Evolutionary conservation across 495 filamentous ascomycete genomes (phyloP).

Genomic region (Aspergillus affinis): DNA sequence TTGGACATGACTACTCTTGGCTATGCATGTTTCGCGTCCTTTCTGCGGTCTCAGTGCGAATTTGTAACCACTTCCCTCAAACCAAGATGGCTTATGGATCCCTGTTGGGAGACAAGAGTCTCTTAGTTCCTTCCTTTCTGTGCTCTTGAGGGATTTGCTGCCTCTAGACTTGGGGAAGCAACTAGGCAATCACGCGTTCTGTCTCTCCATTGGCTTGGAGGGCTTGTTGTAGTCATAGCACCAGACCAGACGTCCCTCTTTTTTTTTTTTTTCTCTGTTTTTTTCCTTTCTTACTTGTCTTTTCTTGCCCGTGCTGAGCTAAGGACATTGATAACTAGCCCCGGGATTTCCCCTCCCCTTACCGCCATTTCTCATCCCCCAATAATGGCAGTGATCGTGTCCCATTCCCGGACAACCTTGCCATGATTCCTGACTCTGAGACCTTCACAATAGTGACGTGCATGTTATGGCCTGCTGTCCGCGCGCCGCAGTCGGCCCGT

Average conservation of each 20-base stretch:
- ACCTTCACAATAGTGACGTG: conserved; percentile 22
- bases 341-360: conserved; percentile 14
- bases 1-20: conserved; percentile 1
- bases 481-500: conserved; percentile 28
- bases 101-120: not conserved
- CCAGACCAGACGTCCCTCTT: not conserved
- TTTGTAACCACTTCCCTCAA: not conserved
- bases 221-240: not conserved
- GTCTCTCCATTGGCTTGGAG: not conserved
- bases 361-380: conserved; percentile 25
- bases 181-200: not conserved
- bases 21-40: not conserved
- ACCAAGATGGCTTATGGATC: not conserved
- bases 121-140: not conserved
- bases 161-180: too few relatives aligned
- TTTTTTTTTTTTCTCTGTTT: conserved; percentile 2
- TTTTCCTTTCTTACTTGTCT: conserved; percentile 7
- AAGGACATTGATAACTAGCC: conserved; percentile 18
- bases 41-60: not conserved
- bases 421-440: conserved; percentile 11
- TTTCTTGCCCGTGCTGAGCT: conserved; percentile 12
- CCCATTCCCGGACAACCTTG: conserved; percentile 11
- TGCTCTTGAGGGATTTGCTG: too few relatives aligned
- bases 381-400: conserved; percentile 21
- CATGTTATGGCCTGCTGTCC: conserved; percentile 26